phyloP scores from a whole-genome alignment of 2,329 filamentous ascomycete genomes.

The Microcyclospora tardicrescens region DNA sequence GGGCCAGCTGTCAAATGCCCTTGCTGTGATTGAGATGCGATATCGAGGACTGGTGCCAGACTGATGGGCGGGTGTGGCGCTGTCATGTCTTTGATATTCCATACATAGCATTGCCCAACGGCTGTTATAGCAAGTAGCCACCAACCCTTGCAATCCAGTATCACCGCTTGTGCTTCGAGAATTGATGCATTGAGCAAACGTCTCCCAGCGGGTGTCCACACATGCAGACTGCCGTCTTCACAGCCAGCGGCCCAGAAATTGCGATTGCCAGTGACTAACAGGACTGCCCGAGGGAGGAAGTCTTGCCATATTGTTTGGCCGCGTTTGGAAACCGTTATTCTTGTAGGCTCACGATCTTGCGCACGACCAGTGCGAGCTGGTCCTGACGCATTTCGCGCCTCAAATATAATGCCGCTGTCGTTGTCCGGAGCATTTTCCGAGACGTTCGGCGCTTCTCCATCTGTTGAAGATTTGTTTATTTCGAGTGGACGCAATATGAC shows the following conservation, averaged over 20 bases:
- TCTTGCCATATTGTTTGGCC: slow-evolving; percentile 85
- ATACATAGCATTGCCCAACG: slow-evolving; percentile 80
- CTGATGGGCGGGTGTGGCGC: slow-evolving; percentile 76
- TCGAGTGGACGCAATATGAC: slow-evolving; percentile 76
- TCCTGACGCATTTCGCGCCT: slow-evolving; percentile 68
- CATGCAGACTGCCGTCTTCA: slow-evolving; percentile 79
- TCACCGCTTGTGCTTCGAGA: slow-evolving; percentile 83
- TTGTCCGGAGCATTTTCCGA: slow-evolving; percentile 34
- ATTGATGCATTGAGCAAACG: slow-evolving; percentile 74
- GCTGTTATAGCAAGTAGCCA: slow-evolving; percentile 86
- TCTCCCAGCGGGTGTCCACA: slow-evolving; percentile 85
- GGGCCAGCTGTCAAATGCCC: slow-evolving; percentile 68
- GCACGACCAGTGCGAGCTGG: slow-evolving; percentile 46
- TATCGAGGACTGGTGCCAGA: slow-evolving; percentile 74
- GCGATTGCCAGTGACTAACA: slow-evolving; percentile 82
- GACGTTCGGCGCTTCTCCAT: slow-evolving; percentile 25
- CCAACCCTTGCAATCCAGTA: slow-evolving; percentile 77
- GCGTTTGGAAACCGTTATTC: slow-evolving; percentile 68
- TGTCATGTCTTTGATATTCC: slow-evolving; percentile 74
- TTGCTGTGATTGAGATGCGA: slow-evolving; percentile 66
- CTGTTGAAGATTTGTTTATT: slow-evolving; percentile 37
- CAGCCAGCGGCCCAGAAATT: slow-evolving; percentile 88
- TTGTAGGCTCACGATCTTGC: slow-evolving; percentile 65
- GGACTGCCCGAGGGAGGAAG: slow-evolving; percentile 70
- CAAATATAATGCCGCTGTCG: slow-evolving; percentile 56